Conservation (phyloP, 2,329 filamentous ascomycete species). For the Colletotrichum tropicale region DNA sequence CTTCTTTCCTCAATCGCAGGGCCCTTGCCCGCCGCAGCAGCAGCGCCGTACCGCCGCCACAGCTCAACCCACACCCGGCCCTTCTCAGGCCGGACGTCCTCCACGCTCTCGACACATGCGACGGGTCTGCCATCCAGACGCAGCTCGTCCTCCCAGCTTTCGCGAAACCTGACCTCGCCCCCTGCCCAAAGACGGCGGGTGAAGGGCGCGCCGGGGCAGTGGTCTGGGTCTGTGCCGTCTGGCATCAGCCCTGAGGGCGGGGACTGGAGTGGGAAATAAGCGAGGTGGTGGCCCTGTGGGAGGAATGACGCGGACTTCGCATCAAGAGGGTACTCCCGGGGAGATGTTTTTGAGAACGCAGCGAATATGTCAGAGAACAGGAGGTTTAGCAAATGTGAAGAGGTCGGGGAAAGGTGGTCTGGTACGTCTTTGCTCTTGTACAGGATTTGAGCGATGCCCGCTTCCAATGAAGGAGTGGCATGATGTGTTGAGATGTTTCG, state of each 20-base stretch:
- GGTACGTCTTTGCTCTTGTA: slow-evolving; percentile 36
- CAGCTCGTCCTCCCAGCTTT: slow-evolving; percentile 32
- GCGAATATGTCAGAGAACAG: slow-evolving; percentile 63
- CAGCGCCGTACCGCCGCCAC: slow-evolving; percentile 45
- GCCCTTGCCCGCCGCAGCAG: slow-evolving; percentile 14
- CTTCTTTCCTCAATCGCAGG: slow-evolving; percentile 50
- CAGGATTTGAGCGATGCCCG: slow-evolving; percentile 3
- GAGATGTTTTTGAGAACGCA: slow-evolving; percentile 24
- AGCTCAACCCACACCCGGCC: slow-evolving; percentile 56
- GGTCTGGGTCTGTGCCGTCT: slow-evolving; percentile 85
- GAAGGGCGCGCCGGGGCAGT: slow-evolving; percentile 76
- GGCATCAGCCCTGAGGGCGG: slow-evolving; percentile 66
- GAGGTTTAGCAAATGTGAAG: slow-evolving; percentile 68
- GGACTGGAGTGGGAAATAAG: slow-evolving; percentile 82
- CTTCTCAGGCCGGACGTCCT: slow-evolving; percentile 35
- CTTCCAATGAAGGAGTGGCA: neutral
- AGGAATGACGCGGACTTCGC: slow-evolving; percentile 32
- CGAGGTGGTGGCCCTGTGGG: slow-evolving; percentile 77
- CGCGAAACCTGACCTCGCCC: slow-evolving; percentile 67
- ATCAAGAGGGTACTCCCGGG: slow-evolving; percentile 5
- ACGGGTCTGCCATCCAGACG: slow-evolving; percentile 41
- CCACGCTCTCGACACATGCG: slow-evolving; percentile 52
- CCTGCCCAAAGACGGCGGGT: slow-evolving; percentile 88
- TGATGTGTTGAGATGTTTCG: neutral
- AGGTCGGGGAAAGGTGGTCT: slow-evolving; percentile 59